phyloP scores from a whole-genome alignment of 2,329 filamentous ascomycete genomes.

The Penicillium sp. region DNA sequence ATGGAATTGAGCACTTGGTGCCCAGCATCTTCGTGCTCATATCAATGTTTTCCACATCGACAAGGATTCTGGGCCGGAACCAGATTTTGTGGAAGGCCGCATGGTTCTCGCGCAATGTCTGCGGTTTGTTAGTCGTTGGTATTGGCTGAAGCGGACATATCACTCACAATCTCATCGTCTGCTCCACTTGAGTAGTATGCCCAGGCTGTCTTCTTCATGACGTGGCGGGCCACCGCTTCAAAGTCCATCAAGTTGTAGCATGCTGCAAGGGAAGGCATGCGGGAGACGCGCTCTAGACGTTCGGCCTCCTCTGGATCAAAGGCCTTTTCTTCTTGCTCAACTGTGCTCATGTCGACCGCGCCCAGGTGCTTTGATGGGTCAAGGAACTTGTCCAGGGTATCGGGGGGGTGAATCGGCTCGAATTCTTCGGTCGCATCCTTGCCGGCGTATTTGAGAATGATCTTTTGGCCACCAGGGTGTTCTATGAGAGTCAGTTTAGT shows the following conservation, averaged over 20 bases:
- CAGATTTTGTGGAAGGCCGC: constrained; percentile 94
- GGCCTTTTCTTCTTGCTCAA: constrained; percentile 66
- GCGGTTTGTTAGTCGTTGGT: constrained; percentile 5
- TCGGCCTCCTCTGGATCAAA: constrained; percentile 71
- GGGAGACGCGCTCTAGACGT: constrained; percentile 70
- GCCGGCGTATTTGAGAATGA: constrained; percentile 95
- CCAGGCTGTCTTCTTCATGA: constrained; percentile 98
- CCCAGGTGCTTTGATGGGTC: constrained; percentile 84
- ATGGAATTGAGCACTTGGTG: constrained; percentile 78
- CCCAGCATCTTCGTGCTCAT: constrained; percentile 92
- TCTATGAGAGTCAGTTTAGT: constrained; percentile 50
- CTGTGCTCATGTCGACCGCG: constrained; percentile 83
- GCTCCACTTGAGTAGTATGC: constrained; percentile 96
- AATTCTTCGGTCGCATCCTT: constrained; percentile 93
- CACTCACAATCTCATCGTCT: constrained; percentile 77
- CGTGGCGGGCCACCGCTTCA: constrained; percentile 81
- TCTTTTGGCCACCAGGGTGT: constrained; percentile 85
- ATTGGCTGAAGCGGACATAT: constrained; percentile 5
- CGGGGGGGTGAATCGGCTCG: constrained; percentile 84
- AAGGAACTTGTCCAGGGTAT: constrained; percentile 81
- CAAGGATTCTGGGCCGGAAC: constrained; percentile 88
- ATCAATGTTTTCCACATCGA: constrained; percentile 87
- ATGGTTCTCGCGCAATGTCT: constrained; percentile 96
- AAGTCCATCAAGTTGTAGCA: constrained; percentile 97
- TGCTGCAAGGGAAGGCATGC: constrained; percentile 79